Evolutionary conservation across 768 basidiomycete species (phyloP).

Genomic region (Lactifluus pinguis): DNA sequence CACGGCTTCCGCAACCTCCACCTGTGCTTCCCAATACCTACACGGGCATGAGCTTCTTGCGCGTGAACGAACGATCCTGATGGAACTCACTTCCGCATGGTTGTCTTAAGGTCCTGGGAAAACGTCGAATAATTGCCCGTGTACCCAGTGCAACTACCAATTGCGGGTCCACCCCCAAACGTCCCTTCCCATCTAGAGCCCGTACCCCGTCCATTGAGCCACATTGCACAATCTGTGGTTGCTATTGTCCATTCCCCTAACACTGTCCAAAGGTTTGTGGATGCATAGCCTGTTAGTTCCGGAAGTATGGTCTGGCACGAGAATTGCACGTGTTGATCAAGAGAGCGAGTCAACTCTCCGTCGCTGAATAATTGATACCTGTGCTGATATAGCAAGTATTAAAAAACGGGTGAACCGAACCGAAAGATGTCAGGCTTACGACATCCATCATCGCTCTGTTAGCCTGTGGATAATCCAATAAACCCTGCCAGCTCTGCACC

Average conservation of each 20-base stretch:
- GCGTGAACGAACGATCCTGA: neutral
- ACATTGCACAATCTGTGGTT: slow-evolving; percentile 64
- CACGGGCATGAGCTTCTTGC: neutral
- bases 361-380: slow-evolving; percentile 68
- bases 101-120: slow-evolving; percentile 52
- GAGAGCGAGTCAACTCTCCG: slow-evolving; percentile 42
- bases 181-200: slow-evolving; percentile 66
- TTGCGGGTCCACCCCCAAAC: slow-evolving; percentile 34
- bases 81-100: slow-evolving; percentile 46
- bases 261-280: slow-evolving; percentile 60
- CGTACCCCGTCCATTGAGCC: slow-evolving; percentile 69
- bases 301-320: slow-evolving; percentile 43
- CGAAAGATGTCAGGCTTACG: slow-evolving; percentile 28
- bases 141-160: slow-evolving; percentile 54
- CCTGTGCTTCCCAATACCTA: slow-evolving; percentile 77
- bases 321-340: slow-evolving; percentile 52
- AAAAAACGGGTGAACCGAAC: neutral
- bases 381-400: slow-evolving; percentile 35
- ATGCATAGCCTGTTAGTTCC: slow-evolving; percentile 37
- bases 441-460: slow-evolving; percentile 59
- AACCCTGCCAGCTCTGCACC: slow-evolving; percentile 47
- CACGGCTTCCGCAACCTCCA: slow-evolving; percentile 59
- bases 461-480: slow-evolving; percentile 44
- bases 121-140: slow-evolving; percentile 54
- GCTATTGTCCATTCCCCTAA: slow-evolving; percentile 77